Conservation (phyloP, 1,139 yeast species). For the Yamadazyma buinensis region DNA sequence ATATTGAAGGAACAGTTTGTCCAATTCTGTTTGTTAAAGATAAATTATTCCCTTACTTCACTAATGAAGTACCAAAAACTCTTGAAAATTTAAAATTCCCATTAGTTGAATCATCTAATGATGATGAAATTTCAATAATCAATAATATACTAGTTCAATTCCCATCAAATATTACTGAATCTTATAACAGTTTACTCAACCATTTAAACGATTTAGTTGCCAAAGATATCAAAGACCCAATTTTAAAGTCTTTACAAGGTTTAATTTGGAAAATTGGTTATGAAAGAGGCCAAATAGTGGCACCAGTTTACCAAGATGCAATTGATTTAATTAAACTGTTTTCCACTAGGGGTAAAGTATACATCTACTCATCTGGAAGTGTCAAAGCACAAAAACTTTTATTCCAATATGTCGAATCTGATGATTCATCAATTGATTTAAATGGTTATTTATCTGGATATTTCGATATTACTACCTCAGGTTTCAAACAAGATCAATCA, state of each 20-base stretch:
- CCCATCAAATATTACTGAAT: conserved; percentile 17
- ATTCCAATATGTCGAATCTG: conserved; percentile 54
- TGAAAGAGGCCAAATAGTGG: conserved; percentile 64
- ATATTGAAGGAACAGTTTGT: conserved; percentile 91
- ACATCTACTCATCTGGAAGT: conserved; percentile 90
- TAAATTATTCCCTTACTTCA: conserved; percentile 52
- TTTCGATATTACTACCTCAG: conserved; percentile 83
- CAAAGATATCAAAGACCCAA: conserved; percentile 73
- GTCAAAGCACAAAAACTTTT: conserved; percentile 79
- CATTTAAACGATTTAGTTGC: conserved; percentile 47
- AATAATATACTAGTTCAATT: conserved; percentile 39
- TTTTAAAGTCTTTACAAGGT: conserved; percentile 78
- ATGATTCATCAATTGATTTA: conserved; percentile 40
- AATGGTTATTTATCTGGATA: conserved; percentile 58
- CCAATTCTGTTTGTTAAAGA: conserved; percentile 87
- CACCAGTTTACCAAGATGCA: conserved; percentile 79
- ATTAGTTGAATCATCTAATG: conserved; percentile 10
- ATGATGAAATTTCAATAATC: conserved; percentile 13
- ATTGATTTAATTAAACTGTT: conserved; percentile 48
- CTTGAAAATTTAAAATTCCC: conserved; percentile 34
- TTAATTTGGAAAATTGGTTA: conserved; percentile 80
- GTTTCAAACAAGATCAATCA: conserved; percentile 54
- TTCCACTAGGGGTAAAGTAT: conserved; percentile 34
- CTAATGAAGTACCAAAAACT: conserved; percentile 24
- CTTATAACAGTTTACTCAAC: conserved; percentile 23